Conservation (phyloP, 2,329 filamentous ascomycete species). For the Xylaria sp. region DNA sequence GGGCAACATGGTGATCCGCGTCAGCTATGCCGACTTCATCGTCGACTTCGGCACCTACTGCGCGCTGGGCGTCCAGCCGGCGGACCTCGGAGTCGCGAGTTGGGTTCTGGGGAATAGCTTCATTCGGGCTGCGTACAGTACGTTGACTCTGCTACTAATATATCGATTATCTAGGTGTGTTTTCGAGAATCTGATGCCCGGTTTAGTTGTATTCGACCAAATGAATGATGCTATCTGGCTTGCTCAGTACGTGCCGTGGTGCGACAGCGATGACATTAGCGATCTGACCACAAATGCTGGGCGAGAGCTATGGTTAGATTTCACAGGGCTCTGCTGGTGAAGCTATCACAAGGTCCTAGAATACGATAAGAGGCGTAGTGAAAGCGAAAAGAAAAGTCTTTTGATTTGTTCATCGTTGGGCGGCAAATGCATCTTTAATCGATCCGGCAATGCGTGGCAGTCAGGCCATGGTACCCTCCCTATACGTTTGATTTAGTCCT, state of each 20-base stretch:
- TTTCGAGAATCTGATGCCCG: constrained; percentile 18
- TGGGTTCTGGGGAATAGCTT: constrained; percentile 48
- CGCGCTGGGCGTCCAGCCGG: constrained; percentile 45
- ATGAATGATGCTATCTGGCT: constrained; percentile 47
- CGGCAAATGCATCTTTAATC: neutral
- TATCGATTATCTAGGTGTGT: neutral
- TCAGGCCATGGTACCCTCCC: neutral
- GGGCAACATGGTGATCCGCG: constrained; percentile 49
- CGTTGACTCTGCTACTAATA: constrained; percentile 12
- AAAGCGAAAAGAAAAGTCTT: neutral
- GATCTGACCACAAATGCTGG: constrained; percentile 43
- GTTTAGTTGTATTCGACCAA: constrained; percentile 47
- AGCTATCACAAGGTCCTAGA: neutral
- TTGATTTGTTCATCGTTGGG: neutral
- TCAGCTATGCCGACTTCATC: constrained; percentile 53
- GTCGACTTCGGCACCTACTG: constrained; percentile 44
- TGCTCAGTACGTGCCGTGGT: constrained; percentile 47
- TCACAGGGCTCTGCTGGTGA: constrained; percentile 42
- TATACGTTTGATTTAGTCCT: constrained; percentile 26
- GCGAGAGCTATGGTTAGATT: constrained; percentile 38
- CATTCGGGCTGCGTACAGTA: constrained; percentile 46
- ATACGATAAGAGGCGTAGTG: neutral
- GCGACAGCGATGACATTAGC: constrained; percentile 43
- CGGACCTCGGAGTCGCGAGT: constrained; percentile 39
- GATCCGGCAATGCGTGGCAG: neutral